Percentiles rank a stretch among this genome's conserved stretches.
Conservation (phyloP, 2,329 filamentous ascomycete species). For the Triangularia setosa region DNA sequence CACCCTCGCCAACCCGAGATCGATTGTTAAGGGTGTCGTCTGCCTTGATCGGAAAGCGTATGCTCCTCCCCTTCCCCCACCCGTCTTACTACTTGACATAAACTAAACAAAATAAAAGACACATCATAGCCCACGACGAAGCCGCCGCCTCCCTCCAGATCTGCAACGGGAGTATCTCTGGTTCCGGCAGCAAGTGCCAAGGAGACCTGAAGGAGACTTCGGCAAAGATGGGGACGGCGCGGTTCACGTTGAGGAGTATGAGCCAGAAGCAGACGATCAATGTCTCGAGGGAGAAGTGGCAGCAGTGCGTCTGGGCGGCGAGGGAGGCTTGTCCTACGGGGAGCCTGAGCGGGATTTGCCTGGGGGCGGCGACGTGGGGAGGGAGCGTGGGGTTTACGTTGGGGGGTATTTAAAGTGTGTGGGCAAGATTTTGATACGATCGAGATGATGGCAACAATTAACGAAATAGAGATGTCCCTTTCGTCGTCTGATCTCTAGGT, state of each 20-base stretch:
- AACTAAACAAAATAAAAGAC: slow-evolving; percentile 25
- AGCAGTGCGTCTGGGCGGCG: slow-evolving; percentile 52
- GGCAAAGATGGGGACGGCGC: slow-evolving; percentile 44
- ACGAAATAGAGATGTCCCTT: background rate
- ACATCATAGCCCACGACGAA: slow-evolving; percentile 48
- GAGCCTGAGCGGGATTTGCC: slow-evolving; percentile 44
- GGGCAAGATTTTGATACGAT: background rate
- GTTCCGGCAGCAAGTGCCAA: slow-evolving; percentile 41
- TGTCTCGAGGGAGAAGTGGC: slow-evolving; percentile 50
- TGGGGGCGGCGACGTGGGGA: slow-evolving; percentile 41
- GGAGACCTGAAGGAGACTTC: slow-evolving; percentile 42
- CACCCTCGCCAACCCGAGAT: slow-evolving; percentile 36
- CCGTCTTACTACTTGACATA: slow-evolving; percentile 8
- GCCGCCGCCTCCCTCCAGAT: slow-evolving; percentile 61
- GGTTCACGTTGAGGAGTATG: slow-evolving; percentile 44
- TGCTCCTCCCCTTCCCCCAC: background rate
- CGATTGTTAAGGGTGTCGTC: slow-evolving; percentile 35
- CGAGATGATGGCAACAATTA: background rate
- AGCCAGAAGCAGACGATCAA: slow-evolving; percentile 46
- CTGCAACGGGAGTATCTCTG: slow-evolving; percentile 49
- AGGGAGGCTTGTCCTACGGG: slow-evolving; percentile 48
- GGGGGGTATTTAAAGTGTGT: slow-evolving; percentile 29
- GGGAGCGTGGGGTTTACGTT: slow-evolving; percentile 45
- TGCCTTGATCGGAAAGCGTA: slow-evolving; percentile 42
- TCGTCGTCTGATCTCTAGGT: no score